A percentile compares a stretch with the other conserved stretches of the same genome.
These are phyloP conservation scores for Apophysomyces ossiformis DNA, from an alignment of 371 early-diverging fungal species.

Conservation along the genomic window DNA sequence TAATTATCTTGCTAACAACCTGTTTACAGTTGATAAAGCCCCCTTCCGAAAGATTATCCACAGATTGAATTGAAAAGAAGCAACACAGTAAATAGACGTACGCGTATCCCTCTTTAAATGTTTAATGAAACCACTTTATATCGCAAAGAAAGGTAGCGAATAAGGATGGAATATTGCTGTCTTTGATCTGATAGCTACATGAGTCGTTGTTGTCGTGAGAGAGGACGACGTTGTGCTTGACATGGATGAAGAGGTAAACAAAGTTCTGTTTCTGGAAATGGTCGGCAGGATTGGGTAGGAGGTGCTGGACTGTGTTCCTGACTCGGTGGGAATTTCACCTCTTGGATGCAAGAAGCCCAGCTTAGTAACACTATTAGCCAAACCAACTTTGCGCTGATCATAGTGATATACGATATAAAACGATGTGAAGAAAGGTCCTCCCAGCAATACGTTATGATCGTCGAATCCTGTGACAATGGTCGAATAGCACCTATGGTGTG, in stretches of 20 bases:
- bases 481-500: constrained; percentile 27
- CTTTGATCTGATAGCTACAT: not conserved
- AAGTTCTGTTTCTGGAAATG: not conserved
- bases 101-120: too few relatives aligned
- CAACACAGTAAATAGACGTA: too few relatives aligned
- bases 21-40: too few relatives aligned
- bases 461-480: constrained; percentile 27
- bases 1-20: too few relatives aligned
- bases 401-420: constrained; percentile 34
- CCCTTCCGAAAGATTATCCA: too few relatives aligned
- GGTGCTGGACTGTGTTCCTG: not conserved
- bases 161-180: not conserved
- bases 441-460: constrained; percentile 24
- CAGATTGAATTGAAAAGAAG: too few relatives aligned
- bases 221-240: not conserved
- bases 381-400: constrained; percentile 8
- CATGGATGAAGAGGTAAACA: too few relatives aligned
- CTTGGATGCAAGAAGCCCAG: constrained; percentile 6
- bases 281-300: not conserved
- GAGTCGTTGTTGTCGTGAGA: not conserved
- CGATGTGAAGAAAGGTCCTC: constrained; percentile 42
- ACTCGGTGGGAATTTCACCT: not conserved
- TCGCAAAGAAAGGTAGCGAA: not conserved
- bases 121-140: not conserved
- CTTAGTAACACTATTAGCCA: constrained; percentile 28